phyloP scores from a whole-genome alignment of 345 rosid genomes.

The Gossypium longicalyx region DNA sequence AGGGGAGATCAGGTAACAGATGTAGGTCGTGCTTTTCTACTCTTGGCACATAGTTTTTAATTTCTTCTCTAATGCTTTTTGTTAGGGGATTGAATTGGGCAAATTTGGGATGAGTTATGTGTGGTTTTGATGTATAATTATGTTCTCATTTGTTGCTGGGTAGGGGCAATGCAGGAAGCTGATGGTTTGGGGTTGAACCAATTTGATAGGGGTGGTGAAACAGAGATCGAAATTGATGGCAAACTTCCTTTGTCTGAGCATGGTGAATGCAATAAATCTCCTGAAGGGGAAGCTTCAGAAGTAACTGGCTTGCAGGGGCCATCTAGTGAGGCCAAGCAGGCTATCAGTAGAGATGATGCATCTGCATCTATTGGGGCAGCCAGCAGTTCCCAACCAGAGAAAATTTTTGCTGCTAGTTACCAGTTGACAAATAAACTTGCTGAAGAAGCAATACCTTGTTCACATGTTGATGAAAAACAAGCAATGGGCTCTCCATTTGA shows the following conservation, averaged over 20 bases:
- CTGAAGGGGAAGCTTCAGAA: constrained; percentile 17
- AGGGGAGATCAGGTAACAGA: constrained; percentile 73
- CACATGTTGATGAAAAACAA: constrained; percentile 20
- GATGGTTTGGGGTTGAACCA: constrained; percentile 48
- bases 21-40: constrained; percentile 72
- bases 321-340: constrained; percentile 27
- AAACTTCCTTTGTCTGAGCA: not conserved
- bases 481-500: constrained; percentile 21
- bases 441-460: constrained; percentile 21
- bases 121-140: constrained; percentile 42
- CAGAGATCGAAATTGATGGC: constrained; percentile 2
- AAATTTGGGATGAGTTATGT: constrained; percentile 18
- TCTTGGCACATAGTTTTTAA: constrained; percentile 20
- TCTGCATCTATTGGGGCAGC: constrained; percentile 24
- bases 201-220: constrained; percentile 25
- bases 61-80: constrained; percentile 8
- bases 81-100: constrained; percentile 14
- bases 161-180: constrained; percentile 93
- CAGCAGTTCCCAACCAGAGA: constrained; percentile 26
- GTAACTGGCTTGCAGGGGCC: constrained; percentile 18
- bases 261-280: constrained; percentile 20
- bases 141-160: constrained; percentile 80
- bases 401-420: constrained; percentile 13
- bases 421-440: constrained; percentile 16
- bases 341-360: constrained; percentile 22